Conservation (phyloP, 2,329 filamentous ascomycete genomes). For the Arthroderma sp. region DNA sequence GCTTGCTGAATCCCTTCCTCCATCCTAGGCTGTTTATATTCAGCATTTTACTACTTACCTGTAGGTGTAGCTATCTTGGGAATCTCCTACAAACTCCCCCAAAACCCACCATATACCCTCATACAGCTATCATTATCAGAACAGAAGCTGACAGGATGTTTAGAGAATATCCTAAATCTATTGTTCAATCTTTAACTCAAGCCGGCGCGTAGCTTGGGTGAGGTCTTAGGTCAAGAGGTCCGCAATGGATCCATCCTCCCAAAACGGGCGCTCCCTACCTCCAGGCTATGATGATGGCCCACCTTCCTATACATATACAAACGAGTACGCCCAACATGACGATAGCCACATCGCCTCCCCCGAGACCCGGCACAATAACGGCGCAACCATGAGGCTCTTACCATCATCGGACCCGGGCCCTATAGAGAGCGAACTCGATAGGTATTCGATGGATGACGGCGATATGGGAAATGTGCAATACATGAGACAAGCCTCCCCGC, state of each 20-base stretch:
- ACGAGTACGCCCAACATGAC: conserved; percentile 20
- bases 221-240: not conserved
- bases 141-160: too few species aligned
- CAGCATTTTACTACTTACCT: too few species aligned
- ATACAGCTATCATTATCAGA: too few species aligned
- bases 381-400: conserved; percentile 33
- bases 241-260: too few species aligned
- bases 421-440: conserved; percentile 3
- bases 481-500: conserved; percentile 2
- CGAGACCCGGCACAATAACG: conserved; percentile 18
- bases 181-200: too few species aligned
- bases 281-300: conserved; percentile 30
- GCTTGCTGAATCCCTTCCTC: too few species aligned
- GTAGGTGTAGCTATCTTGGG: too few species aligned
- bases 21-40: too few species aligned
- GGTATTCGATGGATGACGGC: conserved; percentile 2
- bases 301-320: conserved; percentile 26
- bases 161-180: too few species aligned
- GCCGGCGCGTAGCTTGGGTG: not conserved
- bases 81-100: too few species aligned
- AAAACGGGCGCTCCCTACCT: conserved; percentile 14
- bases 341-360: conserved; percentile 14
- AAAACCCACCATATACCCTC: too few species aligned
- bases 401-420: conserved; percentile 17
- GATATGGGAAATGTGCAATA: conserved; percentile 8